Conservation (phyloP, 2,329 filamentous ascomycete species). For the Fusarium longipes region DNA sequence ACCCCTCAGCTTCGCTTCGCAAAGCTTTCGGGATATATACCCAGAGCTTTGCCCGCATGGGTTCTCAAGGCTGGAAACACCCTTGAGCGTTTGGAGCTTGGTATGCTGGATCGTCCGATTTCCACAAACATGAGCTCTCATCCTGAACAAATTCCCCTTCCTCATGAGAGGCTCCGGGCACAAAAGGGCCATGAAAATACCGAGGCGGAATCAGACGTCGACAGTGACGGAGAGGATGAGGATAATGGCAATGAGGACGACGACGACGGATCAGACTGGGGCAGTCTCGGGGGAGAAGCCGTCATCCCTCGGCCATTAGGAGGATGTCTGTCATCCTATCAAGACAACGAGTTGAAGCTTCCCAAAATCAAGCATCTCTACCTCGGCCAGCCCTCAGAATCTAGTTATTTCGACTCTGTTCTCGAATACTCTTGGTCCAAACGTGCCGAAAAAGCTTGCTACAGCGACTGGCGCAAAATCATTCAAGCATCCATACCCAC, state of each 20-base stretch:
- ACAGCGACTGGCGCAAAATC: background rate
- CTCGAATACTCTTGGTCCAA: conserved; percentile 10
- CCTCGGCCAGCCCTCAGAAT: conserved; percentile 1
- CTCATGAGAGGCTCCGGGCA: background rate
- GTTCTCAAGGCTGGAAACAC: background rate
- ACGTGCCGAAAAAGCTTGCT: conserved; percentile 8
- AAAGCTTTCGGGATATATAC: conserved; percentile 26
- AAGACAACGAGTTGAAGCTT: accelerated
- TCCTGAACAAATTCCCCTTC: background rate
- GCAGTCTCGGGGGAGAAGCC: background rate
- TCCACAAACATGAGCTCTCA: background rate
- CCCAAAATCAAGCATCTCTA: conserved; percentile 1
- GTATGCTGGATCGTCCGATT: conserved; percentile 24
- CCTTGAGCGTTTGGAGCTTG: conserved; percentile 27
- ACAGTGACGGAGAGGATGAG: background rate
- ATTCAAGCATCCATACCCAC: background rate
- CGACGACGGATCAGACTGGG: background rate
- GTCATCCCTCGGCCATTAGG: conserved; percentile 3
- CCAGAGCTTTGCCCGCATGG: conserved; percentile 19
- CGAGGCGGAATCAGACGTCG: background rate
- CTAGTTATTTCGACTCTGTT: accelerated
- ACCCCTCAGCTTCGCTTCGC: conserved; percentile 10
- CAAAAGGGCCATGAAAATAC: background rate
- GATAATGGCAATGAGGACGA: background rate
- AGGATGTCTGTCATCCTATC: background rate